Conservation (phyloP, 164 flowering plant species). For the Annona squamosa region DNA sequence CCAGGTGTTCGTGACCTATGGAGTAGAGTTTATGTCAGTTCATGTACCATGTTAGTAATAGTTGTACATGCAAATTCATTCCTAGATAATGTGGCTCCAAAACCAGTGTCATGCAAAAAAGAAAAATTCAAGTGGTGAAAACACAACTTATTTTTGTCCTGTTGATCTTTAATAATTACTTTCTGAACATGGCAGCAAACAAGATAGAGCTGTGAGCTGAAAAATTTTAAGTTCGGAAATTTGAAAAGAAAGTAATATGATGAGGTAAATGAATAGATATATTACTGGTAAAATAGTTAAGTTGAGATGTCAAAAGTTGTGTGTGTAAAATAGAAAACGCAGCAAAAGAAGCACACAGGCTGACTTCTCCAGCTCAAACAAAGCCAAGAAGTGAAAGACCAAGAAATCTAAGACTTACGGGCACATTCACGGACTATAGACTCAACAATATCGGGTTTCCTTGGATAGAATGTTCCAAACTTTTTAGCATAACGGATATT, state of each 20-base stretch:
- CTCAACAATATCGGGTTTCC: conserved; percentile 71
- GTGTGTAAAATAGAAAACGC: background rate
- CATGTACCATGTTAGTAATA: background rate
- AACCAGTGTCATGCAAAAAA: background rate
- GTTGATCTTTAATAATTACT: too few relatives aligned
- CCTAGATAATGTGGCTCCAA: background rate
- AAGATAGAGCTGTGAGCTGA: background rate
- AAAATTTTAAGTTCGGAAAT: too few relatives aligned
- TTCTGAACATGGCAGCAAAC: background rate
- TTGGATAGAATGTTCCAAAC: conserved; percentile 56
- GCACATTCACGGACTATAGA: conserved; percentile 91
- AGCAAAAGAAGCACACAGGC: background rate
- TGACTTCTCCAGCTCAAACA: background rate
- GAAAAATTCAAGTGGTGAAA: background rate
- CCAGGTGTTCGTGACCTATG: background rate
- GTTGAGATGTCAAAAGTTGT: background rate
- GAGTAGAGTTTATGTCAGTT: background rate
- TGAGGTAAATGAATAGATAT: background rate
- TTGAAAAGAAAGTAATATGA: background rate
- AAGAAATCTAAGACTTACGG: conserved; percentile 49
- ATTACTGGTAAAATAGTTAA: background rate
- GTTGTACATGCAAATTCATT: background rate
- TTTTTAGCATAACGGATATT: conserved; percentile 59
- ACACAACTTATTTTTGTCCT: background rate
- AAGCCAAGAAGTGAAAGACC: background rate